These are phyloP conservation scores for Fragilaria radians DNA, from an alignment of 108 stramenopile species.

Conservation along the genomic window DNA sequence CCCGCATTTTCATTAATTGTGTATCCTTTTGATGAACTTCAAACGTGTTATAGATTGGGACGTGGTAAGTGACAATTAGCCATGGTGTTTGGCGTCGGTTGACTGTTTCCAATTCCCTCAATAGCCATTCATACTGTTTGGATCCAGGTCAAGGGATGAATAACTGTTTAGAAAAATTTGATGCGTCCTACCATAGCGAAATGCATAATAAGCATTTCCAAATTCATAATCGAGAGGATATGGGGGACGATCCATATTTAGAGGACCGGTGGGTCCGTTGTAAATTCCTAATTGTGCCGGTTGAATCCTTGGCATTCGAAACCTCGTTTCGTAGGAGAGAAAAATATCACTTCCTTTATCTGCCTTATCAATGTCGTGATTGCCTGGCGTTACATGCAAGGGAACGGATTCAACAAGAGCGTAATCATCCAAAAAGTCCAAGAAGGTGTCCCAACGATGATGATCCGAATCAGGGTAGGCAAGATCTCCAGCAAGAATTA, in stretches of 20 bases:
- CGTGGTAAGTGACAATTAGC: slow-evolving; percentile 73
- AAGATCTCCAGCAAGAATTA: slow-evolving; percentile 73
- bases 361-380: slow-evolving; percentile 78
- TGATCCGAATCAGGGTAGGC: slow-evolving; percentile 68
- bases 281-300: slow-evolving; percentile 44
- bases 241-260: slow-evolving; percentile 48
- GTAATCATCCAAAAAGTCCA: slow-evolving; percentile 66
- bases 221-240: slow-evolving; percentile 71
- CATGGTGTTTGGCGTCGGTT: slow-evolving; percentile 75
- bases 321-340: slow-evolving; percentile 64
- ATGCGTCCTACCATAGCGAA: slow-evolving; percentile 58
- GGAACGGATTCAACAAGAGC: slow-evolving; percentile 47
- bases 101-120: slow-evolving; percentile 46
- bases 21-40: slow-evolving; percentile 50
- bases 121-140: slow-evolving; percentile 71
- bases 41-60: slow-evolving; percentile 81
- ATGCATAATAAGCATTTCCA: slow-evolving; percentile 80
- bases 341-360: slow-evolving; percentile 47
- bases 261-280: slow-evolving; percentile 28
- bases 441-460: slow-evolving; percentile 77
- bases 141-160: slow-evolving; percentile 55
- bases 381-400: slow-evolving; percentile 57
- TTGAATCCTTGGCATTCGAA: slow-evolving; percentile 69
- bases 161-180: slow-evolving; percentile 72
- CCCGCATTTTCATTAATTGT: slow-evolving; percentile 50